These are phyloP conservation scores for Eimeria falciformis DNA, from an alignment of 169 alveolate genomes.

Conservation along the genomic window DNA sequence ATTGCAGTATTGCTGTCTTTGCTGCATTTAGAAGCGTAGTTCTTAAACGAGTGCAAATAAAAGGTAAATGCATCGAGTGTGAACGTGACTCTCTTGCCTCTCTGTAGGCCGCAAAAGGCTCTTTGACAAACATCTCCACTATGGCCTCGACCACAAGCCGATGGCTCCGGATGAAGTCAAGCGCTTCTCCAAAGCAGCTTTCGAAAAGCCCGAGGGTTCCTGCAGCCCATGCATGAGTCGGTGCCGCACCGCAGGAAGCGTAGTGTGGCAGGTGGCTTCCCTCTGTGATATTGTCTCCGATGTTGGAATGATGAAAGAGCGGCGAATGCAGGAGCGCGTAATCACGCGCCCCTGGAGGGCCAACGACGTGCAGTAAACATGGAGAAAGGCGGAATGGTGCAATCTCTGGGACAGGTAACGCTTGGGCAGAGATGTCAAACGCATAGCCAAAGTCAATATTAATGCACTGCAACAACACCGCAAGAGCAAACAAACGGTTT, in stretches of 20 bases:
- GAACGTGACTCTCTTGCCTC: background rate
- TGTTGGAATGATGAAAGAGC: background rate
- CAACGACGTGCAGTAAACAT: slow-evolving; percentile 84
- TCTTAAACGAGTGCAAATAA: no score
- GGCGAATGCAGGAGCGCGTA: slow-evolving; percentile 26
- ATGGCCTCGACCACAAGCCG: background rate
- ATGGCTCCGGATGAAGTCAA: background rate
- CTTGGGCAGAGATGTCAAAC: slow-evolving; percentile 93
- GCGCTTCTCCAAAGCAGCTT: background rate
- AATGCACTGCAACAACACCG: slow-evolving; percentile 85
- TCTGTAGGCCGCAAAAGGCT: slow-evolving; percentile 3
- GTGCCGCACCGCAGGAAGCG: background rate
- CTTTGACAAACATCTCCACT: slow-evolving; percentile 10
- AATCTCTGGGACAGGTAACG: slow-evolving; percentile 76
- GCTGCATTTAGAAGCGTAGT: no score
- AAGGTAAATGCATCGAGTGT: no score
- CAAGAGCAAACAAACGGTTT: no score
- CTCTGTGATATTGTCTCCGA: background rate
- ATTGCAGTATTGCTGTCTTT: no score
- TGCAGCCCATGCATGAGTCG: slow-evolving; percentile 23
- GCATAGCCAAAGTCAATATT: slow-evolving; percentile 98
- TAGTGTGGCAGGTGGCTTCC: no score
- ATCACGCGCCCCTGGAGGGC: slow-evolving; percentile 39
- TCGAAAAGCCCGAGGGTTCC: slow-evolving; percentile 3
- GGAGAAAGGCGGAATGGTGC: slow-evolving; percentile 98